Conservation (phyloP, 257 asterid species). For the Osmanthus fragrans region DNA sequence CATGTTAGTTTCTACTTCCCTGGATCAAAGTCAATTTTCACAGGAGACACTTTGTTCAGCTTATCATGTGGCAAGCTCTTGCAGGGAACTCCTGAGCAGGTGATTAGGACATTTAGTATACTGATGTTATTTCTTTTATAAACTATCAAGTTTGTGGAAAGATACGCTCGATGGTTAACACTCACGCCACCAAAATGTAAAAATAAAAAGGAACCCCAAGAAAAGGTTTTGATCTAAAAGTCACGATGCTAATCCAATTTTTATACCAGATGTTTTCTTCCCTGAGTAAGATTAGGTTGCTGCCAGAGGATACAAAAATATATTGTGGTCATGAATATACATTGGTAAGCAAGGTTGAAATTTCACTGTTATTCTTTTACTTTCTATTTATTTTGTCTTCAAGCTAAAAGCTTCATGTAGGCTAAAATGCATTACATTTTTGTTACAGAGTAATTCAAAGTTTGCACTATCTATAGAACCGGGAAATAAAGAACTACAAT, state of each 20-base stretch:
- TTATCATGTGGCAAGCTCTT: conserved; percentile 94
- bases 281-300: conserved; percentile 61
- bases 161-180: not conserved
- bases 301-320: conserved; percentile 82
- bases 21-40: conserved; percentile 76
- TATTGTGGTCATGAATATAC: conserved; percentile 96
- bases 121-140: conserved; percentile 7
- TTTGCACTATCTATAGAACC: conserved; percentile 91
- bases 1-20: conserved; percentile 92
- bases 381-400: conserved; percentile 3
- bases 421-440: conserved; percentile 24
- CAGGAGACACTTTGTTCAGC: conserved; percentile 95
- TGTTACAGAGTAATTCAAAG: conserved; percentile 83
- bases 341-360: conserved; percentile 46
- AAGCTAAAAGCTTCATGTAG: conserved; percentile 20
- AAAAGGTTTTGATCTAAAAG: conserved; percentile 4
- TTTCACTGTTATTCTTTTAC: not conserved
- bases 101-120: conserved; percentile 20
- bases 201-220: not conserved
- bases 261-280: conserved; percentile 77
- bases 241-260: conserved; percentile 12
- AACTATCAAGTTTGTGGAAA: not conserved
- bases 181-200: not conserved
- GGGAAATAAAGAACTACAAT: conserved; percentile 65
- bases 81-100: conserved; percentile 95